Percentiles rank a stretch among this genome's conserved stretches.
These are phyloP conservation scores for Dovyalis caffra DNA, from an alignment of 345 rosid genomes.

Conservation along the genomic window DNA sequence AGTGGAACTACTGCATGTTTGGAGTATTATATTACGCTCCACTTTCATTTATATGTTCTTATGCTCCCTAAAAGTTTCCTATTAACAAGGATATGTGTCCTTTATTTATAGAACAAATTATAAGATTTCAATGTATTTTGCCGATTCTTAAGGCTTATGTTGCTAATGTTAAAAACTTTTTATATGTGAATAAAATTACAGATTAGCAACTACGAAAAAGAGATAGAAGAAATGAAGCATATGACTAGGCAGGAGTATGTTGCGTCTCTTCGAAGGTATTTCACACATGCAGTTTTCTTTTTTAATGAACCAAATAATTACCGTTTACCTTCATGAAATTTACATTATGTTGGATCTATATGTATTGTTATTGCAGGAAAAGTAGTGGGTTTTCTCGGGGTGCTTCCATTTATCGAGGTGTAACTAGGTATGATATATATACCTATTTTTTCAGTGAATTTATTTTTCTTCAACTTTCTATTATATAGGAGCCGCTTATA, in stretches of 20 bases:
- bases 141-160: conserved; percentile 18
- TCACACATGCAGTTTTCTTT: background rate
- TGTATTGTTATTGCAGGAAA: conserved; percentile 11
- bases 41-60: background rate
- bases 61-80: conserved; percentile 23
- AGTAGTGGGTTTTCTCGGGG: conserved; percentile 36
- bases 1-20: conserved; percentile 6
- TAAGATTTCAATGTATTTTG: background rate
- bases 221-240: conserved; percentile 22
- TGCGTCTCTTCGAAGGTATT: conserved; percentile 31
- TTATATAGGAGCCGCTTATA: too few relatives aligned
- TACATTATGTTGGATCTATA: background rate
- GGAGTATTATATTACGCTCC: background rate
- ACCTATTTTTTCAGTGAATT: background rate
- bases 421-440: conserved; percentile 23
- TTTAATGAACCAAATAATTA: background rate
- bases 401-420: conserved; percentile 35
- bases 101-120: conserved; percentile 4
- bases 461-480: background rate
- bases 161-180: background rate
- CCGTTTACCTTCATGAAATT: background rate
- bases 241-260: conserved; percentile 35
- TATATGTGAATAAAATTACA: conserved; percentile 6
- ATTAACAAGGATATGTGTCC: conserved; percentile 11
- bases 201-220: conserved; percentile 28